Base-by-base conservation (phyloP, 2,329 filamentous ascomycete genomes). In the Aspergillus terreus region DNA sequence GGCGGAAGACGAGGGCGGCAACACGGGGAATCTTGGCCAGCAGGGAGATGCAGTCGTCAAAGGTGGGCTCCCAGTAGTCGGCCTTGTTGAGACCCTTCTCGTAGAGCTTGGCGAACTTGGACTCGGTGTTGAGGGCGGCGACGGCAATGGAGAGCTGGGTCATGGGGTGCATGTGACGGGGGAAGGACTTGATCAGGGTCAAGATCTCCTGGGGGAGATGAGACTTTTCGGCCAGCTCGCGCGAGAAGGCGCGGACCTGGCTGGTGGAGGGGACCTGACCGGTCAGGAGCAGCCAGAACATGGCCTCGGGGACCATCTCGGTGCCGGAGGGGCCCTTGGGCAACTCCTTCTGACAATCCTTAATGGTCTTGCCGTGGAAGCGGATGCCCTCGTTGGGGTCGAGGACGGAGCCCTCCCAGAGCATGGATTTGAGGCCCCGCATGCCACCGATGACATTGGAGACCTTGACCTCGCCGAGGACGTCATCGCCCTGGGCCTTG, bases 241-340 rank as follows among this genome's bases (percentile, higher is more conserved):
- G 83, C 44, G 90, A 95, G 63, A 99, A 85, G 42, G 76, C 78
- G 64, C 92, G 88, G 57, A 94, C 84, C 74, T 99, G 94, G 56
- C 78, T 77, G 19, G 85, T 87, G 1, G 88, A 89, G 21, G 94
- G 94, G 19, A 97, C 88, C 73, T 95, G 82, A 53, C 94, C 94
- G 9, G 94, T 99, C 62, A 99, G 80, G 46, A 99, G 84, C 40
- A 97, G 84, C 94, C 94, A 99, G 82, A 99, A 99, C 94, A 99
- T 99, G 73, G 92, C 86, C 76, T 99, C 94, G 44, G 94, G 94
- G 11, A 97, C 83, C 94, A 97, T 99, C 77, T 97, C 92, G 5
- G 90, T 95, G 64, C 92, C 71, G 2, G 88, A 84, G 53, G 82
- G 90, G 61, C 92, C 94, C 80, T 96, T 97, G 70, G 94, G 92